phyloP scores from a whole-genome alignment of 2,329 filamentous ascomycete genomes.

The Calonectria crousiana region DNA sequence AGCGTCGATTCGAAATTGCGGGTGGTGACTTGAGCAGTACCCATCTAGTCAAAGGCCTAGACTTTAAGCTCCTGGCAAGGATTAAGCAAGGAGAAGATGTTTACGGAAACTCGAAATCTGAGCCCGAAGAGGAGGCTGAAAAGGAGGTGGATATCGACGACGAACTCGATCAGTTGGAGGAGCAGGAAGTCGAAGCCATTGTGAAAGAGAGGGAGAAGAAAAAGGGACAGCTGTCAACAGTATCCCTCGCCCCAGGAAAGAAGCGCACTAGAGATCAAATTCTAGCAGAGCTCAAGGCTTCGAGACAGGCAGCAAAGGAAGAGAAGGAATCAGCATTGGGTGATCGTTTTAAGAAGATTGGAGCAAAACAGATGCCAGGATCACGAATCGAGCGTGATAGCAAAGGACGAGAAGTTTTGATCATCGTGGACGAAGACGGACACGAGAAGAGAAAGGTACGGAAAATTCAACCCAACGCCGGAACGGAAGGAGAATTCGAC shows the following conservation, averaged over 20 bases:
- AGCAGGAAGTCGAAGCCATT: slow-evolving; percentile 65
- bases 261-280: slow-evolving; percentile 77
- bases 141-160: slow-evolving; percentile 68
- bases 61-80: slow-evolving; percentile 82
- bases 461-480: slow-evolving; percentile 58
- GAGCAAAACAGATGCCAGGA: slow-evolving; percentile 63
- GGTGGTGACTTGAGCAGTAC: slow-evolving; percentile 85
- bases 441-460: slow-evolving; percentile 75
- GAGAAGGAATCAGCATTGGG: slow-evolving; percentile 65
- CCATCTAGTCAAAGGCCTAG: slow-evolving; percentile 91
- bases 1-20: slow-evolving; percentile 79
- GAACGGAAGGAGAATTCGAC: slow-evolving; percentile 52
- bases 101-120: slow-evolving; percentile 53
- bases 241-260: slow-evolving; percentile 64
- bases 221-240: slow-evolving; percentile 71
- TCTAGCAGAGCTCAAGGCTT: slow-evolving; percentile 74
- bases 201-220: slow-evolving; percentile 67
- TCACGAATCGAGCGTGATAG: slow-evolving; percentile 71
- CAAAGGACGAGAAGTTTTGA: slow-evolving; percentile 73
- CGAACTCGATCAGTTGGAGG: slow-evolving; percentile 71
- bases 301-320: slow-evolving; percentile 70
- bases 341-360: slow-evolving; percentile 74
- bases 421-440: slow-evolving; percentile 75
- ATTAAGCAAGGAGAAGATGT: slow-evolving; percentile 78
- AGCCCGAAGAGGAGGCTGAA: slow-evolving; percentile 46